Conservation (phyloP, 371 early-diverging fungal species). For the Mortierella sp. region DNA sequence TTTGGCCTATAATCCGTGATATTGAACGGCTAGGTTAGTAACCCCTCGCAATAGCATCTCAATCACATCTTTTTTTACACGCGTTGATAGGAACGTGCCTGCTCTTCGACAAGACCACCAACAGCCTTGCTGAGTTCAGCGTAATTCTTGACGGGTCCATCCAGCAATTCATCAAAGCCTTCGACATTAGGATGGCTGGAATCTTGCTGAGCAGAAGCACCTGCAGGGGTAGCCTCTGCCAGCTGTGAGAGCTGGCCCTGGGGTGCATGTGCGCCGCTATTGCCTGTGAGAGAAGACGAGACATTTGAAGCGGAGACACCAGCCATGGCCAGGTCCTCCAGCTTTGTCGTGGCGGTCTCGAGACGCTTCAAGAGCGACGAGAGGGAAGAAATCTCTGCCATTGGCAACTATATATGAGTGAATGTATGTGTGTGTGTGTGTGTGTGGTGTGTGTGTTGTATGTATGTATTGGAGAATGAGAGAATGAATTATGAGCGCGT, state of each 20-base stretch:
- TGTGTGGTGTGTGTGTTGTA: neutral
- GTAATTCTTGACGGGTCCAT: constrained; percentile 67
- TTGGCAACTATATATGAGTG: constrained; percentile 27
- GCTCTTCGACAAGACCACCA: constrained; percentile 81
- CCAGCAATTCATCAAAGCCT: constrained; percentile 78
- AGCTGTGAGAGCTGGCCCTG: constrained; percentile 50
- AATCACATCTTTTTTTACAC: constrained; percentile 12
- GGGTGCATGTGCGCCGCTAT: constrained; percentile 45
- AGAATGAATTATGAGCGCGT: neutral
- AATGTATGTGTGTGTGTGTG: neutral
- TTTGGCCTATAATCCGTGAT: constrained; percentile 54
- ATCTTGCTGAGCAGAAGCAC: constrained; percentile 23
- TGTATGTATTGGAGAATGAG: neutral
- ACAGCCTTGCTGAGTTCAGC: constrained; percentile 68
- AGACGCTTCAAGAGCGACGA: constrained; percentile 83
- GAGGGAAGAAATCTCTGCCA: constrained; percentile 77
- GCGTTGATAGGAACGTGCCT: constrained; percentile 63
- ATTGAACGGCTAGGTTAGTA: neutral
- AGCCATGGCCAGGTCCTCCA: constrained; percentile 83
- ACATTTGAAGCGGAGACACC: constrained; percentile 68
- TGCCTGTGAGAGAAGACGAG: constrained; percentile 54
- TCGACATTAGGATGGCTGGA: constrained; percentile 66
- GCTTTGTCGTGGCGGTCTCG: constrained; percentile 86
- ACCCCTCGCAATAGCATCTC: constrained; percentile 9
- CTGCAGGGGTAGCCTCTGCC: constrained; percentile 37